These are phyloP conservation scores for Begonia peltatifolia DNA, from an alignment of 306 rosid species.

Conservation along the genomic window DNA sequence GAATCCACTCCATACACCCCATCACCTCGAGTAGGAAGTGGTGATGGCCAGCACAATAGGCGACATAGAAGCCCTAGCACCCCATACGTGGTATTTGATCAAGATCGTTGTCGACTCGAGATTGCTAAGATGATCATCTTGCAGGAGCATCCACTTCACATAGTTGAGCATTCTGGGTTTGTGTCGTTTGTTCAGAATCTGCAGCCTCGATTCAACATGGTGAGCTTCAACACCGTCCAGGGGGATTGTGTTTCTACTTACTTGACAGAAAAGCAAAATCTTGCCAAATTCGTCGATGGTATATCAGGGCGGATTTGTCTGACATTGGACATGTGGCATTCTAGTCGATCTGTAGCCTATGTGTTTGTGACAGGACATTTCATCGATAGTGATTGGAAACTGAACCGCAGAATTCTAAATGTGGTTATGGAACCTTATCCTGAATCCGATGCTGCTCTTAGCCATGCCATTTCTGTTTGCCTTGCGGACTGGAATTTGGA, in stretches of 20 bases:
- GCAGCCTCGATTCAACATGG: constrained; percentile 86
- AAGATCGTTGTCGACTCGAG: constrained; percentile 80
- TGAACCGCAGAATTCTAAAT: constrained; percentile 69
- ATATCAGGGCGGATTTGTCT: constrained; percentile 80
- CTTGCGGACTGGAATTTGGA: constrained; percentile 83
- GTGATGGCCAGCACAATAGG: constrained; percentile 45
- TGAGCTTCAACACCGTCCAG: constrained; percentile 79
- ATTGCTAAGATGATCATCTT: constrained; percentile 91
- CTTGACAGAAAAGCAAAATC: constrained; percentile 58
- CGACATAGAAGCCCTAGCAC: constrained; percentile 53
- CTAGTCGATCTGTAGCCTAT: constrained; percentile 67
- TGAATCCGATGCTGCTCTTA: constrained; percentile 55
- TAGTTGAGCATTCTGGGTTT: constrained; percentile 93
- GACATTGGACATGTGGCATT: constrained; percentile 71
- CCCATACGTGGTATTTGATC: constrained; percentile 55
- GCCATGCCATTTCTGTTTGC: constrained; percentile 82
- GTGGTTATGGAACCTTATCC: constrained; percentile 97
- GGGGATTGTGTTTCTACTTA: constrained; percentile 94
- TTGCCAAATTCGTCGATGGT: constrained; percentile 45
- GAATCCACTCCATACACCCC: constrained; percentile 45
- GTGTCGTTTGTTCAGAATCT: constrained; percentile 73
- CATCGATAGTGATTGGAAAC: constrained; percentile 82
- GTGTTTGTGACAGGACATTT: constrained; percentile 80
- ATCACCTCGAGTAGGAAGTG: constrained; percentile 19
- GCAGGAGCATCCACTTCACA: constrained; percentile 95